Percentiles rank a stretch among this genome's conserved stretches.
Conservation (phyloP, 139 green algal genomes). For the Gonium pectorale region DNA sequence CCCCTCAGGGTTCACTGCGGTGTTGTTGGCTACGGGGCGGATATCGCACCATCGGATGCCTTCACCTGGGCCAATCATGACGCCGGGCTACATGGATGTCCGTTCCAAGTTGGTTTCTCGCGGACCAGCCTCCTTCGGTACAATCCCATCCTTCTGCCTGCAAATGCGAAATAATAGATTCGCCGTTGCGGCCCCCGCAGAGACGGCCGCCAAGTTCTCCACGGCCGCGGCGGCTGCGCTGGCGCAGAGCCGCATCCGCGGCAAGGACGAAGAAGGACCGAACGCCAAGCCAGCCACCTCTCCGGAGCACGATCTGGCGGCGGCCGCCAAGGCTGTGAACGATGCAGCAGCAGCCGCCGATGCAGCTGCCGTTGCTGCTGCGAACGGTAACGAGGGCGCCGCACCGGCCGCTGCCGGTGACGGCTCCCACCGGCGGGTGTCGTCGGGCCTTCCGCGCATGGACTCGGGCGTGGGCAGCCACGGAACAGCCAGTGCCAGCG, state of each 20-base stretch:
- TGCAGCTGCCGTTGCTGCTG: neutral
- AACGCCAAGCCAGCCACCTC: neutral
- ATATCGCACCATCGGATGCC: too few relatives aligned
- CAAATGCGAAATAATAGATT: too few relatives aligned
- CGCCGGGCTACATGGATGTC: too few relatives aligned
- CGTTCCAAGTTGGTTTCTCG: too few relatives aligned
- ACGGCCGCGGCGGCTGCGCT: conserved; percentile 63
- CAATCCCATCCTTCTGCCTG: too few relatives aligned
- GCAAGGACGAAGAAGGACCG: conserved; percentile 5
- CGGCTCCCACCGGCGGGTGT: too few relatives aligned
- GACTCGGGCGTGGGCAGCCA: neutral
- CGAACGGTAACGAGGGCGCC: neutral
- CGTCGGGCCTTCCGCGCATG: neutral
- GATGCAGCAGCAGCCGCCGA: neutral
- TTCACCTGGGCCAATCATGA: too few relatives aligned
- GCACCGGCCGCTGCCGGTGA: too few relatives aligned
- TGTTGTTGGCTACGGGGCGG: too few relatives aligned
- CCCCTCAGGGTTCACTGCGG: too few relatives aligned
- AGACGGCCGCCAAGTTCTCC: conserved; percentile 69
- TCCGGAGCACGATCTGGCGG: neutral
- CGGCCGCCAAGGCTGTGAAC: neutral
- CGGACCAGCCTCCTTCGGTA: too few relatives aligned
- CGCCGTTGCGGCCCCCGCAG: conserved; percentile 10
- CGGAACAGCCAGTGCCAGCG: neutral
- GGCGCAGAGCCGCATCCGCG: conserved; percentile 4